Evolutionary conservation across 2,329 filamentous ascomycete species (phyloP), one percentile per base, ranked within the genome.

Genomic region (Botrytis medusae): DNA sequence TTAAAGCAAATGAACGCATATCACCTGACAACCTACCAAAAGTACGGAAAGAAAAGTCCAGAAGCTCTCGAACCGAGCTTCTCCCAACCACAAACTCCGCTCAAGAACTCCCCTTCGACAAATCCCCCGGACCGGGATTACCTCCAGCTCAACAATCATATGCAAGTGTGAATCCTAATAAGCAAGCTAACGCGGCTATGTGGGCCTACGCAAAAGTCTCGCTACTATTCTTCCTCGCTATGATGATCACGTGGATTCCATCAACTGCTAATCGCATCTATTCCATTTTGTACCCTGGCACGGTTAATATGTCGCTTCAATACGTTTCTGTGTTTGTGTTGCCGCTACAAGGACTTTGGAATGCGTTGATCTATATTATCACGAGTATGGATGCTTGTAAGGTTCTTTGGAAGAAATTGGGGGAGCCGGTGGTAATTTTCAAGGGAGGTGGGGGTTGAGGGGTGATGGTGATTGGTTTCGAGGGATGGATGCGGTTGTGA

Each of bases 281-380:
- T 82, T 89, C 89, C 5, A 84, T 94, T 25, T 85, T 90, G 14
- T 84, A 91, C 78, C 83, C 86, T 0, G 82, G 86, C 40, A 74
- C 85, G 6, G 82, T 86, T 0, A 86, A 85, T 12, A 86, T 90
- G 42, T 84, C 86, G 0, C 87, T 96, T 37, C 90, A 93, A 78
- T 89, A 92, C 76, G 87, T 90, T 76, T 91, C 91, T 34, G 90
- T 92, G 0, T 86, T 93, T 59, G 93, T 96, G 1, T 86, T 97
- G 14, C 93, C 93, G 0, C 86, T 94, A 0, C 93, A 97, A 80
- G 93, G 93, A 0, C 92, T 95, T 78, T 96, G 93, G 93, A 97
- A 97, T 80, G 88, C 90, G 29, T 81, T 92, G 73, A 93, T 97
- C 77, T 97, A 96, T 82, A 83, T 89, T 25, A 86, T 88, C 18